Percentiles rank a stretch among this genome's conserved stretches.
Evolutionary conservation across 192 early-diverging fungal species (phyloP).

Genomic region (Coemansia brasiliensis): DNA sequence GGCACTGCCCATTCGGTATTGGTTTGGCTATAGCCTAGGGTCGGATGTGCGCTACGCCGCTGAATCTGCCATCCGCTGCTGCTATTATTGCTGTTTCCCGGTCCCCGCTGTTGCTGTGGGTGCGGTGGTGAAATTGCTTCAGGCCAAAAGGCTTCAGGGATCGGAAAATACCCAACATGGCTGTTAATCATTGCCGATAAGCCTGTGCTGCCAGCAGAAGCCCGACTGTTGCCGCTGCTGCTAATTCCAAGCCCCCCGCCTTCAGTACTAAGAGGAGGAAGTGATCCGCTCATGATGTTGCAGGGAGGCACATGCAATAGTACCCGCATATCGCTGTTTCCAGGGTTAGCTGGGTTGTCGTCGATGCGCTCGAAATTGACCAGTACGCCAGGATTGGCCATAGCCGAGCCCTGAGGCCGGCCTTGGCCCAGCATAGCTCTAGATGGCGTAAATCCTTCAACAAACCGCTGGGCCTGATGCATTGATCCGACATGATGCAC

Average conservation of each 20-base stretch:
- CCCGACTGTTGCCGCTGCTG: neutral
- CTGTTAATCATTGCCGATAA: slow-evolving; percentile 39
- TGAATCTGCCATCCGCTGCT: slow-evolving; percentile 38
- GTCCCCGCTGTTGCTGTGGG: slow-evolving; percentile 4
- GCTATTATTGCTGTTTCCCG: neutral
- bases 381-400: slow-evolving; percentile 55
- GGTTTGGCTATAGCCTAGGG: slow-evolving; percentile 57
- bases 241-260: neutral
- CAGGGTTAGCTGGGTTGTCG: slow-evolving; percentile 40
- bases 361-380: slow-evolving; percentile 66
- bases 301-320: slow-evolving; percentile 37
- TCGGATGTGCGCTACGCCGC: slow-evolving; percentile 64
- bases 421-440: slow-evolving; percentile 12
- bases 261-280: slow-evolving; percentile 32
- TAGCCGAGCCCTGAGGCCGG: slow-evolving; percentile 26
- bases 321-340: slow-evolving; percentile 43
- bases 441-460: slow-evolving; percentile 57
- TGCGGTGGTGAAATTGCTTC: slow-evolving; percentile 40
- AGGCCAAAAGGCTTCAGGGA: slow-evolving; percentile 76
- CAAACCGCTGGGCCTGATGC: slow-evolving; percentile 62
- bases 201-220: slow-evolving; percentile 34
- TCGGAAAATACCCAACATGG: slow-evolving; percentile 64
- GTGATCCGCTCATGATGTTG: slow-evolving; percentile 32
- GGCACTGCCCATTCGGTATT: slow-evolving; percentile 64
- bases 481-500: slow-evolving; percentile 56